Evolutionary conservation across 78 protist species (phyloP).

Genomic region (Protostelium mycophagum): DNA sequence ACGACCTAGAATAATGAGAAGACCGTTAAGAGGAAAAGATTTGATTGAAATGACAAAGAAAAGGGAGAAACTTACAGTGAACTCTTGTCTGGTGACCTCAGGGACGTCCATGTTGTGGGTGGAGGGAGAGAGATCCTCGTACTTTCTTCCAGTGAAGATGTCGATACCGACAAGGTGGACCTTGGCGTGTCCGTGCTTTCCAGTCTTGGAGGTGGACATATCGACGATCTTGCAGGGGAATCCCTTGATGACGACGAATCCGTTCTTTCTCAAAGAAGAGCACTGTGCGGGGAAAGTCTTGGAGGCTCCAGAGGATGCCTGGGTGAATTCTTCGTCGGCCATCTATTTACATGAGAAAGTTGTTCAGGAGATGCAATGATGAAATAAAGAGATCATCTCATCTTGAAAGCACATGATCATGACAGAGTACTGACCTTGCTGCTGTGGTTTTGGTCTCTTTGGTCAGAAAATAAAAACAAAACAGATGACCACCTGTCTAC

Average conservation of each 20-base stretch:
- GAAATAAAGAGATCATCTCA: no score
- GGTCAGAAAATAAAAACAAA: no score
- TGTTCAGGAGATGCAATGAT: neutral
- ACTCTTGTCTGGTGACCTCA: slow-evolving; percentile 77
- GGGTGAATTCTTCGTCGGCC: slow-evolving; percentile 33
- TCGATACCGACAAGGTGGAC: slow-evolving; percentile 88
- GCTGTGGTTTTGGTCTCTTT: no score
- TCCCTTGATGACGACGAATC: slow-evolving; percentile 61
- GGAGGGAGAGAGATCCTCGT: slow-evolving; percentile 90
- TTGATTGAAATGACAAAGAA: neutral
- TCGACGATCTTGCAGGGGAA: slow-evolving; percentile 69
- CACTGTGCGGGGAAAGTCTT: slow-evolving; percentile 56
- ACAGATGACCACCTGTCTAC: no score
- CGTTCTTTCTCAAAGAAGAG: slow-evolving; percentile 64
- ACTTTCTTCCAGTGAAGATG: slow-evolving; percentile 96
- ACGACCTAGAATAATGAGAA: slow-evolving; percentile 15
- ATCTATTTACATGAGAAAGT: neutral
- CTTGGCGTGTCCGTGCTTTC: slow-evolving; percentile 99
- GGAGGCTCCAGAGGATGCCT: slow-evolving; percentile 56
- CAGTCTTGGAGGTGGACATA: slow-evolving; percentile 95
- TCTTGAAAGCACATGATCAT: no score
- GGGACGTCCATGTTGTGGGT: slow-evolving; percentile 96
- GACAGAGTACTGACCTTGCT: no score
- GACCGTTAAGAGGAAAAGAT: neutral
- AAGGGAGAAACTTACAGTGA: slow-evolving; percentile 21